Evolutionary conservation across 805 yeast genomes (phyloP).

Genomic region (Saccharomycopsis schoenii): DNA sequence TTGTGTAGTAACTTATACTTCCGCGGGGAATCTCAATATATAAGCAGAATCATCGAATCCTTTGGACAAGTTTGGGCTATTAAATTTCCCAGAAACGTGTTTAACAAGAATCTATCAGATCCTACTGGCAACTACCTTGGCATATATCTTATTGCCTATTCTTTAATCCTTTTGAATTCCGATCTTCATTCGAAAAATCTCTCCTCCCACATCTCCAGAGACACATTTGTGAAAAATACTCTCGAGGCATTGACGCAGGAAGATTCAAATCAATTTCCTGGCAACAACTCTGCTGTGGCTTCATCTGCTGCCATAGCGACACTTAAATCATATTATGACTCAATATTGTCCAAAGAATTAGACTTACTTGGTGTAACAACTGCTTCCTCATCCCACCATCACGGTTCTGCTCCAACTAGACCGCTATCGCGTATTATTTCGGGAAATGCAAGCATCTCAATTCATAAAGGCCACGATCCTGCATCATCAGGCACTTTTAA

Average conservation of each 20-base stretch:
- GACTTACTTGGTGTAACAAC: constrained; percentile 8
- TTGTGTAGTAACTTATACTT: constrained; percentile 75
- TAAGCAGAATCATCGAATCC: constrained; percentile 76
- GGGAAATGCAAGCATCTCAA: neutral
- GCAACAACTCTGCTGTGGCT: neutral
- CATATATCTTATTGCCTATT: constrained; percentile 42
- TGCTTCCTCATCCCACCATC: neutral
- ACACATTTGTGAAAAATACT: constrained; percentile 27
- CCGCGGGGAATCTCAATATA: constrained; percentile 97
- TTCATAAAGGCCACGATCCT: neutral
- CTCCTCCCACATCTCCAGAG: constrained; percentile 25
- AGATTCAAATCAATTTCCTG: neutral
- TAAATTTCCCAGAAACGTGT: constrained; percentile 23
- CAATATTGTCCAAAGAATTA: constrained; percentile 15
- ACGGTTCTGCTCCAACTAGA: neutral
- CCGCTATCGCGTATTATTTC: neutral
- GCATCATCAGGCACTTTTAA: neutral
- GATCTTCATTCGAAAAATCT: constrained; percentile 39
- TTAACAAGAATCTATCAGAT: constrained; percentile 17
- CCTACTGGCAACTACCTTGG: constrained; percentile 36
- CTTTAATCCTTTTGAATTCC: constrained; percentile 44
- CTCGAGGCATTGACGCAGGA: constrained; percentile 23
- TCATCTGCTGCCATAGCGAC: neutral
- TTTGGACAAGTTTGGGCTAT: constrained; percentile 16
- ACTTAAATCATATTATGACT: constrained; percentile 13